phyloP scores from a whole-genome alignment of 2,329 filamentous ascomycete genomes.

The Claviceps quebecensis region DNA sequence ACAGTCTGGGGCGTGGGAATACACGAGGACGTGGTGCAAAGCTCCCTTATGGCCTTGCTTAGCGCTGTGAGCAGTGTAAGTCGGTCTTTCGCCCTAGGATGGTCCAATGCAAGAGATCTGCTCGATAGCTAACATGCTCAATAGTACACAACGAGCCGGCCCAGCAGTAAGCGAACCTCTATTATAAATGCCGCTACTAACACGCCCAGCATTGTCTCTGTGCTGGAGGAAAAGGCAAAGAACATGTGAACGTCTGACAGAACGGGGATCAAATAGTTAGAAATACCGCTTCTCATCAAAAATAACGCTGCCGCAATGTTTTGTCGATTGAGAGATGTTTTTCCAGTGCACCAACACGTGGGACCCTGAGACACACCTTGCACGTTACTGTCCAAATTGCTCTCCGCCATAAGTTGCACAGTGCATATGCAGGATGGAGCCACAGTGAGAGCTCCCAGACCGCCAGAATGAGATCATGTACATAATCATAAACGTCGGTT shows the following conservation, averaged over 20 bases:
- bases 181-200: background rate
- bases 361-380: no score
- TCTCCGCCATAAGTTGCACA: no score
- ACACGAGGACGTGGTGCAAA: slow-evolving; percentile 53
- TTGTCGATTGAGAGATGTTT: no score
- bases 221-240: background rate
- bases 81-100: slow-evolving; percentile 10
- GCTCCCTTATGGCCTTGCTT: slow-evolving; percentile 72
- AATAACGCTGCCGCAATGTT: no score
- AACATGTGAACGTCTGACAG: background rate
- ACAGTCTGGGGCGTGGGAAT: slow-evolving; percentile 70
- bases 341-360: no score
- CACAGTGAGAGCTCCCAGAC: no score
- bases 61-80: slow-evolving; percentile 76
- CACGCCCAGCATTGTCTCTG: background rate
- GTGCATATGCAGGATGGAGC: no score
- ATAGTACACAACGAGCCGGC: background rate
- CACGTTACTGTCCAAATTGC: no score
- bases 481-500: no score
- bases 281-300: no score
- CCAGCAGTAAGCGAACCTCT: background rate
- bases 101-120: background rate
- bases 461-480: no score
- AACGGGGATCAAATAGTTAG: background rate
- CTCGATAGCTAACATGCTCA: background rate